Percentiles rank a stretch among this genome's conserved stretches.
Conservation (phyloP, 2,329 filamentous ascomycete species). For the Pseudogymnoascus sp. region DNA sequence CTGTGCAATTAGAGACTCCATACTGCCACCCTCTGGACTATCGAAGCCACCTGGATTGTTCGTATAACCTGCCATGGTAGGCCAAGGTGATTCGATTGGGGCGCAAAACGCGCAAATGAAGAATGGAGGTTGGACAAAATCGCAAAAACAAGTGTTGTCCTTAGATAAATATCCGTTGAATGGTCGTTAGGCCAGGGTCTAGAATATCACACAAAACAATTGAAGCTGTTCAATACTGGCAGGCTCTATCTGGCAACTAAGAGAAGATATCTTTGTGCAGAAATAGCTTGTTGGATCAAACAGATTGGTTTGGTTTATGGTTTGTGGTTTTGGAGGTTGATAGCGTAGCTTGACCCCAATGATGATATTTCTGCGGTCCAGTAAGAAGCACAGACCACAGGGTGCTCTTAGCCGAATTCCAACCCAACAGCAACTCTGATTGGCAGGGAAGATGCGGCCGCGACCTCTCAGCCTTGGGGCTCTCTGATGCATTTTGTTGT, state of each 20-base stretch:
- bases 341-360: conserved; percentile 5
- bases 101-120: conserved; percentile 21
- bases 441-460: not conserved
- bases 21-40: conserved; percentile 13
- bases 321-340: not conserved
- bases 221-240: not conserved
- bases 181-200: not conserved
- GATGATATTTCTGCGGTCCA: conserved; percentile 8
- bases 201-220: conserved; percentile 8
- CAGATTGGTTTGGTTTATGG: not conserved
- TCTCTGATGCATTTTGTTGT: not conserved
- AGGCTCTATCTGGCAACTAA: not conserved
- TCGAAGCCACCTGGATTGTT: conserved; percentile 18
- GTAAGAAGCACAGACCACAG: not conserved
- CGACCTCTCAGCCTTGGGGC: not conserved
- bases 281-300: conserved; percentile 4
- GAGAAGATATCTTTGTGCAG: conserved; percentile 5
- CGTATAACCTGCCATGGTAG: conserved; percentile 29
- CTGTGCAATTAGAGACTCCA: conserved; percentile 28
- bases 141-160: conserved; percentile 5
- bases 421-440: not conserved
- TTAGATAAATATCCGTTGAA: conserved; percentile 2
- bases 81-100: conserved; percentile 23
- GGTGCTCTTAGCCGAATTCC: not conserved
- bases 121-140: conserved; percentile 6